A percentile compares a stretch with the other conserved stretches of the same genome.
phyloP scores from a whole-genome alignment of 306 rosid species.

The Canavalia ensiformis region DNA sequence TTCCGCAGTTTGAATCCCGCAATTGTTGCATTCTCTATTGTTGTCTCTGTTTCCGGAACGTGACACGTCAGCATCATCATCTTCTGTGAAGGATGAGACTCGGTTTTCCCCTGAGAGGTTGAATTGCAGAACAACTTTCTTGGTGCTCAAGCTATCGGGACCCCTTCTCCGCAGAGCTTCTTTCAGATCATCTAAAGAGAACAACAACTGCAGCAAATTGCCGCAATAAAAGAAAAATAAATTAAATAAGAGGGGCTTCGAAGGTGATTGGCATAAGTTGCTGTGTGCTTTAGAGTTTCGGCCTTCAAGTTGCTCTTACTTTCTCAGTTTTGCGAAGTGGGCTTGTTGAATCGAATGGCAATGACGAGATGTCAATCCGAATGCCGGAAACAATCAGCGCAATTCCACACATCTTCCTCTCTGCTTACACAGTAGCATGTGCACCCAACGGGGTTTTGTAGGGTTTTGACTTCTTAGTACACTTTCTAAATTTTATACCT shows the following conservation, averaged over 20 bases:
- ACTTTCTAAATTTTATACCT: neutral
- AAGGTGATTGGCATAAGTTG: neutral
- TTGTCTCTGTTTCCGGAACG: conserved; percentile 27
- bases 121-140: conserved; percentile 61
- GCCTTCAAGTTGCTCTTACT: conserved; percentile 49
- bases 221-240: neutral
- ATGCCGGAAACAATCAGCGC: conserved; percentile 76
- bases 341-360: conserved; percentile 46
- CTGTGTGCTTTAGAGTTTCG: neutral
- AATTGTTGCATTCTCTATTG: conserved; percentile 20
- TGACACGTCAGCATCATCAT: conserved; percentile 41
- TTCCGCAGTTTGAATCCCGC: conserved; percentile 38
- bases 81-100: conserved; percentile 56
- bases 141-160: conserved; percentile 79
- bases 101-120: conserved; percentile 28
- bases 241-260: neutral
- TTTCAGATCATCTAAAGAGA: conserved; percentile 66
- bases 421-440: neutral
- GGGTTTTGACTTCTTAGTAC: conserved; percentile 39
- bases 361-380: conserved; percentile 62
- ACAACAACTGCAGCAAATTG: conserved; percentile 48
- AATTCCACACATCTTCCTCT: conserved; percentile 83
- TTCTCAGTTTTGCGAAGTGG: conserved; percentile 52
- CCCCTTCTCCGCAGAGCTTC: conserved; percentile 83
- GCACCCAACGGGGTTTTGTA: neutral